phyloP scores from a whole-genome alignment of 2,329 filamentous ascomycete species.

The Exophiala calicioides region DNA sequence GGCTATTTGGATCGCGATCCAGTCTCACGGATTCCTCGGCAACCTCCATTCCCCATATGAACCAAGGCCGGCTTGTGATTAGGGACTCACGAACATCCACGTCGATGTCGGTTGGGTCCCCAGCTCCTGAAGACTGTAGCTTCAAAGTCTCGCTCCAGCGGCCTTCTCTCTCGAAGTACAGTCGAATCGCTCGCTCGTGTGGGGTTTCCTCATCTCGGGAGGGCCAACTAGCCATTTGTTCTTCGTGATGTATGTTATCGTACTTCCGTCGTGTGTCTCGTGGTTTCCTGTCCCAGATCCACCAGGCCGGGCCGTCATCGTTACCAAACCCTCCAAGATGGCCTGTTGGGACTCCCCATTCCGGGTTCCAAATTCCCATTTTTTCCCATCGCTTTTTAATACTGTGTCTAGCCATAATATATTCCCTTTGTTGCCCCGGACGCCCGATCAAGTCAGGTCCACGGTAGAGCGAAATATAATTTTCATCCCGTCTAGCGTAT shows the following conservation, averaged over 20 bases:
- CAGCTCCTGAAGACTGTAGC: background rate
- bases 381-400: constrained; percentile 16
- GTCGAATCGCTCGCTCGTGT: constrained; percentile 5
- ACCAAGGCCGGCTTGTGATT: constrained; percentile 15
- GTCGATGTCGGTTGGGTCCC: background rate
- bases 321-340: constrained; percentile 2
- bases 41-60: constrained; percentile 13
- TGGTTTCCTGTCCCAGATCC: constrained; percentile 1
- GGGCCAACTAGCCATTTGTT: background rate
- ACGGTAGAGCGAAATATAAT: constrained; percentile 13
- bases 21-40: constrained; percentile 7
- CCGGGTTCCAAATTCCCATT: constrained; percentile 5
- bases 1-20: constrained; percentile 3
- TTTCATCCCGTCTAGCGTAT: background rate
- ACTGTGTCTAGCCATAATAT: constrained; percentile 10
- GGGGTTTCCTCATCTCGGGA: background rate
- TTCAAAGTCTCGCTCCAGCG: background rate
- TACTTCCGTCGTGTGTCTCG: background rate
- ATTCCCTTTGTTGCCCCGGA: constrained; percentile 3
- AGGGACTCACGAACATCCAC: constrained; percentile 8
- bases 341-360: constrained; percentile 11
- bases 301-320: background rate
- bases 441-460: constrained; percentile 10
- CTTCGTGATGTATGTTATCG: background rate
- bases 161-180: constrained; percentile 1